A percentile compares a stretch with the other conserved stretches of the same genome.
Conservation (phyloP, 306 rosid genomes). For the Cucurbita moschata region DNA sequence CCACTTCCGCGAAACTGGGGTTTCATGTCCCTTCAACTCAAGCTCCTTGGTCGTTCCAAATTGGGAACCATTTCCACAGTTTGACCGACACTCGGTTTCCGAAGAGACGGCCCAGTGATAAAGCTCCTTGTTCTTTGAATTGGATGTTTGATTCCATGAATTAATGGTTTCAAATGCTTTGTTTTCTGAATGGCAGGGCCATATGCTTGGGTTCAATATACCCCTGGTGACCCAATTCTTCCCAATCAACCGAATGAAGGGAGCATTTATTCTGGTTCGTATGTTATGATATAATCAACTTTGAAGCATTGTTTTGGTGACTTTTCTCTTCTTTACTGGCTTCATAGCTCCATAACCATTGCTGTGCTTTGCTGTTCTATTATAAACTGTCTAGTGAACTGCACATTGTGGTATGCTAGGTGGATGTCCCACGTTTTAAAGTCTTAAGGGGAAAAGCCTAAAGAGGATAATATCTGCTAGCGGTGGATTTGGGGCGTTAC, state of each 20-base stretch:
- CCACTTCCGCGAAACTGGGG: neutral
- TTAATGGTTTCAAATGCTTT: constrained; percentile 31
- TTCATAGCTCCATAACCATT: neutral
- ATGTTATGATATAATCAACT: neutral
- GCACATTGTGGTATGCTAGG: neutral
- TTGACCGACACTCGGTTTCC: constrained; percentile 77
- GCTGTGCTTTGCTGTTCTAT: neutral
- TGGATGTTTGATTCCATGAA: neutral
- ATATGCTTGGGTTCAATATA: constrained; percentile 55
- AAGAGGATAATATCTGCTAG: too few species aligned
- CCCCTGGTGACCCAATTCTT: constrained; percentile 59
- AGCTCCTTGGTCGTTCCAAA: constrained; percentile 35
- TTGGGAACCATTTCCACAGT: constrained; percentile 40
- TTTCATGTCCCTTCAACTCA: constrained; percentile 5
- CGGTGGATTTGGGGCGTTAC: too few species aligned
- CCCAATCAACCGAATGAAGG: constrained; percentile 75
- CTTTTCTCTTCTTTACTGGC: neutral
- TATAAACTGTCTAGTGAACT: neutral
- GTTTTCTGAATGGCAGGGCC: constrained; percentile 43
- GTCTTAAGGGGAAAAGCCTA: too few species aligned
- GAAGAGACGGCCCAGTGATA: constrained; percentile 55
- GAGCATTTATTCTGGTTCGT: constrained; percentile 71
- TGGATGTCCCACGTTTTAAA: too few species aligned
- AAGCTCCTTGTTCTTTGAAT: constrained; percentile 23
- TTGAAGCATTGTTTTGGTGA: neutral